phyloP scores from a whole-genome alignment of 2,329 filamentous ascomycete genomes.

The Cephalotrichum gorgonifer region DNA sequence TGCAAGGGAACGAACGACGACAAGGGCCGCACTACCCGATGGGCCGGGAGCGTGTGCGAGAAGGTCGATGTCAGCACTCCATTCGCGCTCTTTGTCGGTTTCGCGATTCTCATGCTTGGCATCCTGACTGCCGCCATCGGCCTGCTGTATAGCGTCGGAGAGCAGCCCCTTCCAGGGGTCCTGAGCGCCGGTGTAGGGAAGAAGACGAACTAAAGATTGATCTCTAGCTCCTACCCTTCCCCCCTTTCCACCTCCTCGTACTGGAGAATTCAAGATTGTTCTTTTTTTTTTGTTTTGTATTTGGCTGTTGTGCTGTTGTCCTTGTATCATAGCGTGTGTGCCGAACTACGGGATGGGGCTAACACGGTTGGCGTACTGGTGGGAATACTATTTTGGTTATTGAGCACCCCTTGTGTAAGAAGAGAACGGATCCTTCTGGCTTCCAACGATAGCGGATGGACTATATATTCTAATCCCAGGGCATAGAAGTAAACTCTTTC shows the following conservation, averaged over 20 bases:
- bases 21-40: constrained; percentile 56
- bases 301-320: background rate
- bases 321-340: constrained; percentile 4
- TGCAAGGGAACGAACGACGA: constrained; percentile 52
- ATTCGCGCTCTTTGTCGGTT: constrained; percentile 78
- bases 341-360: background rate
- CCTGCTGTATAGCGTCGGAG: constrained; percentile 72
- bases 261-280: background rate
- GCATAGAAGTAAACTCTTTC: too few relatives aligned
- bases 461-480: too few relatives aligned
- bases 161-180: constrained; percentile 82
- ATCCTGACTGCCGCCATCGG: constrained; percentile 62
- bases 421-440: background rate
- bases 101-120: constrained; percentile 59
- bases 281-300: background rate
- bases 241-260: background rate
- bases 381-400: background rate
- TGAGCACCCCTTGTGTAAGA: background rate
- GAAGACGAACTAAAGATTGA: constrained; percentile 22
- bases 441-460: background rate
- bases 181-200: constrained; percentile 89
- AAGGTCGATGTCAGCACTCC: constrained; percentile 84
- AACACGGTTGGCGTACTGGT: background rate
- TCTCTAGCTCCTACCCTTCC: background rate
- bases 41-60: constrained; percentile 79